Evolutionary conservation across 192 early-diverging fungal genomes (phyloP).

Genomic region (Gaertneriomyces semiglobifer): DNA sequence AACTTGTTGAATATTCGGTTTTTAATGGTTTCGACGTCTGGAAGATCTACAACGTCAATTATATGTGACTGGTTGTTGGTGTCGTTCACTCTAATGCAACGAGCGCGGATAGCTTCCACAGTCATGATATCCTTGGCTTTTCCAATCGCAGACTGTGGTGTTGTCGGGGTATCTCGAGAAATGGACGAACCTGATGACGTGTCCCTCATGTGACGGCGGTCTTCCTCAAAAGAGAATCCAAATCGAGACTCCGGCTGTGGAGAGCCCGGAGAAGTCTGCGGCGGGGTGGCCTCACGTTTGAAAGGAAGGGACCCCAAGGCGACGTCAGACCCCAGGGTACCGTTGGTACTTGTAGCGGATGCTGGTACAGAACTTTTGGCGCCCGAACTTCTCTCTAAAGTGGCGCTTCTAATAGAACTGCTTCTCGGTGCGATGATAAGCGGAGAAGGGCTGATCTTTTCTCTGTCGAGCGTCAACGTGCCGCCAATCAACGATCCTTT

Average conservation of each 20-base stretch:
- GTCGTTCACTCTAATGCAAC: conserved; percentile 74
- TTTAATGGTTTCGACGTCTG: conserved; percentile 67
- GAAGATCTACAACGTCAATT: conserved; percentile 70
- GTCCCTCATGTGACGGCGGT: no score
- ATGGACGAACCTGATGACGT: no score
- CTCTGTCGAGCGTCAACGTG: conserved; percentile 9
- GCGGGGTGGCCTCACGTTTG: no score
- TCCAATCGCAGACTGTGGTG: no score
- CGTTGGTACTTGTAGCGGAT: no score
- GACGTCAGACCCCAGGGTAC: no score
- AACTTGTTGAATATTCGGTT: conserved; percentile 76
- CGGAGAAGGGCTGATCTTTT: conserved; percentile 8
- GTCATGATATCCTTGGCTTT: conserved; percentile 24
- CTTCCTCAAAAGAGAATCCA: no score
- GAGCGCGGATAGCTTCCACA: conserved; percentile 27
- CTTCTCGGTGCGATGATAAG: conserved; percentile 15
- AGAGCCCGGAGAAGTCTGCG: no score
- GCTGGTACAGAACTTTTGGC: neutral
- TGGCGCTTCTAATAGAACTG: conserved; percentile 8
- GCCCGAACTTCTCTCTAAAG: neutral
- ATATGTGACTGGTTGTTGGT: conserved; percentile 74
- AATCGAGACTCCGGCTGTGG: no score
- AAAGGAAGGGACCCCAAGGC: no score
- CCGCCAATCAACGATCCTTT: conserved; percentile 22
- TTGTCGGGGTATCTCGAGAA: no score